phyloP scores from a whole-genome alignment of 306 rosid genomes.

The Rubus idaeus region DNA sequence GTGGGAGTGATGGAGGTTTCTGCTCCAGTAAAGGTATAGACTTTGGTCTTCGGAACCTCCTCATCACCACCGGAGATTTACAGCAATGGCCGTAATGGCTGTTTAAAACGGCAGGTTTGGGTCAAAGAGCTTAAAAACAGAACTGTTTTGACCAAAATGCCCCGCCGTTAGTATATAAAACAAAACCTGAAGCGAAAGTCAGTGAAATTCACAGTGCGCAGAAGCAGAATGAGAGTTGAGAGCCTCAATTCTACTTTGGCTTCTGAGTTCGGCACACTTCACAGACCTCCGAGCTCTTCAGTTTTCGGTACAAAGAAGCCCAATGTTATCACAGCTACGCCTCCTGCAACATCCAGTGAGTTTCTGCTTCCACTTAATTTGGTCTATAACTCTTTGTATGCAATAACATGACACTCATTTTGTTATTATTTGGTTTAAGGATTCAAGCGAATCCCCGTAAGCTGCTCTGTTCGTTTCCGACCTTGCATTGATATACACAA shows the following conservation, averaged over 20 bases:
- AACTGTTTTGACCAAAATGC: background rate
- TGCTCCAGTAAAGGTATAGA: conserved; percentile 33
- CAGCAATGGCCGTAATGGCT: background rate
- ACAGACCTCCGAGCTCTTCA: conserved; percentile 17
- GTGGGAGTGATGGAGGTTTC: conserved; percentile 17
- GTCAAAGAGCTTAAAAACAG: too few relatives aligned
- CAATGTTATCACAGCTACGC: conserved; percentile 10
- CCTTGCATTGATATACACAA: conserved; percentile 91
- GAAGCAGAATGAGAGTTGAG: conserved; percentile 26
- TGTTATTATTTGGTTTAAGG: conserved; percentile 21
- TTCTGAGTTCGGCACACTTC: conserved; percentile 17
- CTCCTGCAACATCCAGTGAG: conserved; percentile 43
- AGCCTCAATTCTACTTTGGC: conserved; percentile 27
- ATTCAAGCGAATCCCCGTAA: conserved; percentile 32
- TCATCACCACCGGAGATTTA: conserved; percentile 26
- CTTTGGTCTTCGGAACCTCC: conserved; percentile 39
- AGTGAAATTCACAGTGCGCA: background rate
- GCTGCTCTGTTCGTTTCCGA: conserved; percentile 65
- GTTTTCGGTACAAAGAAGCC: conserved; percentile 20
- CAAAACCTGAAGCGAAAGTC: background rate
- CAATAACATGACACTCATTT: background rate
- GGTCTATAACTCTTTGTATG: background rate
- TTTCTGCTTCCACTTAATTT: background rate
- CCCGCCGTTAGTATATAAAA: background rate
- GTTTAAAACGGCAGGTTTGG: too few relatives aligned